Base-by-base conservation (phyloP, 2,329 filamentous ascomycete genomes). In the Talaromyces sp. region DNA sequence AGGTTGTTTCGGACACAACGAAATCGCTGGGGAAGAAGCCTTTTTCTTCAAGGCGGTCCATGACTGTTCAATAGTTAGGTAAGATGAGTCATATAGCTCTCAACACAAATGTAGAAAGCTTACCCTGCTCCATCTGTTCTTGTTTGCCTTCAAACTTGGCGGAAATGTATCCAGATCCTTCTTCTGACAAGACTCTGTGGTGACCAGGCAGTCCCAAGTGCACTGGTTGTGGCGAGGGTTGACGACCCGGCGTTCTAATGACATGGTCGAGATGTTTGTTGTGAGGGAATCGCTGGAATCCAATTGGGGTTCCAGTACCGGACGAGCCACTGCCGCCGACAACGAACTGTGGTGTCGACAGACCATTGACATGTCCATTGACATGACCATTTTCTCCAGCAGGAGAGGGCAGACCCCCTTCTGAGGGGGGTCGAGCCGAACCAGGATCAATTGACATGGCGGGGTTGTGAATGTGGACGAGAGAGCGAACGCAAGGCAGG, bases 141-240 rank as follows among this genome's bases (percentile, higher is more conserved):
- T 88, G 85, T 82, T 96, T 97, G 76, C 94, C 95, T 77, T 92
- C 89, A 75, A 99, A 99, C 68, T 93, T 92, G 56, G 94, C 93
- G 27, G 95, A 93, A 69, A 96, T 89, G 82, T 99, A 99, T 74
- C 95, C 95, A 43, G 96, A 90, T 34, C 93, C 95, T 71, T 92
- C 90, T 70, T 95, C 95, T 22, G 93, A 91, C 66, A 98, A 83
- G 64, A 94, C 85, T 64, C 90, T 87, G 76, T 92, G 88, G 43
- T 81, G 72, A 75, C 80, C 79, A 65, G 91, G 89, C 25, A 93
- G 84, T 71, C 86, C 90, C 77, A 97, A 84, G 78, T 97, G 92
- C 65, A 92, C 93, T 29, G 93, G 92, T 76, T 96, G 91, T 27
- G 93, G 92, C 64, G 93, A 97, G 27, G 93, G 91, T 68, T 90